These are phyloP conservation scores for Rhodamnia argentea DNA, from an alignment of 345 rosid species.

Conservation along the genomic window DNA sequence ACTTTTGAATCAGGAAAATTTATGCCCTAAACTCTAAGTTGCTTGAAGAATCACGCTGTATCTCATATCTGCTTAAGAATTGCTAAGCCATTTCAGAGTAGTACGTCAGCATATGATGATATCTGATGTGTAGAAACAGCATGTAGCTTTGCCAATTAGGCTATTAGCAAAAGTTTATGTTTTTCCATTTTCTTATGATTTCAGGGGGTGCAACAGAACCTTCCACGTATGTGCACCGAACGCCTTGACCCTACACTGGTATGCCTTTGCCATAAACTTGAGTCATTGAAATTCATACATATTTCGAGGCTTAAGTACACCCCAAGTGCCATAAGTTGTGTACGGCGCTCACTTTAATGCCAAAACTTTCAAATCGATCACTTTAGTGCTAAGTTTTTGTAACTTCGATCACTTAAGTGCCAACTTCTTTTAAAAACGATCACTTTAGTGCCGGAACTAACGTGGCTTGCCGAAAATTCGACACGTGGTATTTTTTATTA, in stretches of 20 bases:
- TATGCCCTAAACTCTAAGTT: not conserved
- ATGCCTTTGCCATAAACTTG: not conserved
- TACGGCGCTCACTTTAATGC: no score
- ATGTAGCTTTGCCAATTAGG: not conserved
- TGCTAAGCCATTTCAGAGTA: not conserved
- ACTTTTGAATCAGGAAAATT: not conserved
- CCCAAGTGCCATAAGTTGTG: no score
- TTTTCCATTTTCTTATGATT: not conserved
- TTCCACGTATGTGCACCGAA: slow-evolving; percentile 66
- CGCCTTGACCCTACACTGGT: slow-evolving; percentile 62
- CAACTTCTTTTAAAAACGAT: no score
- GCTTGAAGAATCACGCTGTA: not conserved
- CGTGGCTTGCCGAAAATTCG: no score
- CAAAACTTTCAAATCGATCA: no score
- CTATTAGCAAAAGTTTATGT: not conserved
- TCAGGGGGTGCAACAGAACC: slow-evolving; percentile 50
- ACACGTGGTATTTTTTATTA: no score
- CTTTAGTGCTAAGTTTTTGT: no score
- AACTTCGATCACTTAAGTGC: no score
- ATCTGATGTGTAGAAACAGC: not conserved
- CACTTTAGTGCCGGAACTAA: no score
- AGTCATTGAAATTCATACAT: not conserved
- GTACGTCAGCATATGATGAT: not conserved
- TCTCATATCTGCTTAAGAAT: not conserved
- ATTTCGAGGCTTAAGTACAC: no score